phyloP scores from a whole-genome alignment of 148 eudicot genomes.

The Chenopodium quinoa region DNA sequence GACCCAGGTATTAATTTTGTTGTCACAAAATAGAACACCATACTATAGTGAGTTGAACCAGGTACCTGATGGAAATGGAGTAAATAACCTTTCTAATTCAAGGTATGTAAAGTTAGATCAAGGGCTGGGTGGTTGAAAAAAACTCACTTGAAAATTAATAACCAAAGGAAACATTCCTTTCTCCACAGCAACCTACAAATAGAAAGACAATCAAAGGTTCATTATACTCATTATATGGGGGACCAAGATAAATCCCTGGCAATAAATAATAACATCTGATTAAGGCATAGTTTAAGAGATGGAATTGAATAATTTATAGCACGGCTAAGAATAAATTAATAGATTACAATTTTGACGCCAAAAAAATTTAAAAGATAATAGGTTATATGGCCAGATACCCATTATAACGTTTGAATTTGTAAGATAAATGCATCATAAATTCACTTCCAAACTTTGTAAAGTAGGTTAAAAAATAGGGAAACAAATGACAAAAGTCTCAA shows the following conservation, averaged over 20 bases:
- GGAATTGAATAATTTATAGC: neutral
- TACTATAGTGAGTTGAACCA: conserved; percentile 95
- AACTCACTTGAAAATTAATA: conserved; percentile 90
- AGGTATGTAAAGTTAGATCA: conserved; percentile 15
- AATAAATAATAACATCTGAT: neutral
- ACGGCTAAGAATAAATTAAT: neutral
- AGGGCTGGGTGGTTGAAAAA: conserved; percentile 1
- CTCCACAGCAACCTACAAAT: conserved; percentile 77
- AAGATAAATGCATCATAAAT: neutral
- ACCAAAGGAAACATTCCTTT: conserved; percentile 80
- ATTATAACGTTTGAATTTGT: neutral
- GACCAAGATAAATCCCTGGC: neutral
- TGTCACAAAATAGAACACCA: conserved; percentile 87
- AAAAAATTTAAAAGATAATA: neutral
- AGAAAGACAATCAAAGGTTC: conserved; percentile 8
- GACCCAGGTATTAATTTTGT: conserved; percentile 74
- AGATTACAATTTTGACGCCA: neutral
- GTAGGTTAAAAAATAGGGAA: neutral
- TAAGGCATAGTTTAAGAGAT: neutral
- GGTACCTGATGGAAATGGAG: conserved; percentile 64
- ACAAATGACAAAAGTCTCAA: neutral
- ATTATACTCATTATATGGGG: neutral
- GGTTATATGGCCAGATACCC: neutral
- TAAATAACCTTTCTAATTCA: conserved; percentile 19
- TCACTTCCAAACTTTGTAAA: neutral